A percentile compares a stretch with the other conserved stretches of the same genome.
Conservation (phyloP, 108 stramenopile genomes). For the Fistulifera pelliculosa region DNA sequence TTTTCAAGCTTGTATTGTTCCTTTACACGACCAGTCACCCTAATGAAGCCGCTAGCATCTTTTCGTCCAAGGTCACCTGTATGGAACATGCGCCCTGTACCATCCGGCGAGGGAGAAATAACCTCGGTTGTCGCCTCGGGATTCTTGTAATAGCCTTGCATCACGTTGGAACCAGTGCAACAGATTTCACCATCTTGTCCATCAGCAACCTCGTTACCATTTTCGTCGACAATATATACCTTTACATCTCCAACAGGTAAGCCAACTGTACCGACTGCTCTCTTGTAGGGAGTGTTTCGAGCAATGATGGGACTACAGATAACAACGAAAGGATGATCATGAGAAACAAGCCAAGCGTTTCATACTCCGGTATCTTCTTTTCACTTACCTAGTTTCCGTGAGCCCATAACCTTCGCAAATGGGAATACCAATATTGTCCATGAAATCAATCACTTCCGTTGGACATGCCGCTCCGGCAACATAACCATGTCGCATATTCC, state of each 20-base stretch:
- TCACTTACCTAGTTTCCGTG: slow-evolving; percentile 70
- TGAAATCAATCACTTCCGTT: slow-evolving; percentile 79
- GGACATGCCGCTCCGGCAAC: slow-evolving; percentile 88
- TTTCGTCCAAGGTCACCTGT: slow-evolving; percentile 81
- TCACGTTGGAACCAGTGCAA: slow-evolving; percentile 85
- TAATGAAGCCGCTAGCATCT: slow-evolving; percentile 58
- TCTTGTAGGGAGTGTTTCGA: slow-evolving; percentile 57
- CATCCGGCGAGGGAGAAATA: slow-evolving; percentile 75
- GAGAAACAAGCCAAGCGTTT: no score
- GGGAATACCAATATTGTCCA: slow-evolving; percentile 87
- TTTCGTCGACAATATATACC: slow-evolving; percentile 60
- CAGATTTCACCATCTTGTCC: slow-evolving; percentile 89
- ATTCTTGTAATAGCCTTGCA: slow-evolving; percentile 91
- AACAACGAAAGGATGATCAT: not conserved
- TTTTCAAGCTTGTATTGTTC: slow-evolving; percentile 98
- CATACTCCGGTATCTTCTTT: no score
- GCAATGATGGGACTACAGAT: slow-evolving; percentile 51
- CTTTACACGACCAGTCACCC: slow-evolving; percentile 77
- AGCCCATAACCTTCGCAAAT: slow-evolving; percentile 90
- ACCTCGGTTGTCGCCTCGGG: slow-evolving; percentile 88
- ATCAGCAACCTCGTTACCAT: slow-evolving; percentile 44
- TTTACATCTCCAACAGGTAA: slow-evolving; percentile 60
- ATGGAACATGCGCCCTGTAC: slow-evolving; percentile 79
- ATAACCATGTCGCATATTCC: slow-evolving; percentile 65
- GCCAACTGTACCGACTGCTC: slow-evolving; percentile 70